These are phyloP conservation scores for Neoscytalidium dimidiatum DNA, from an alignment of 2,329 filamentous ascomycete genomes.

Conservation along the genomic window DNA sequence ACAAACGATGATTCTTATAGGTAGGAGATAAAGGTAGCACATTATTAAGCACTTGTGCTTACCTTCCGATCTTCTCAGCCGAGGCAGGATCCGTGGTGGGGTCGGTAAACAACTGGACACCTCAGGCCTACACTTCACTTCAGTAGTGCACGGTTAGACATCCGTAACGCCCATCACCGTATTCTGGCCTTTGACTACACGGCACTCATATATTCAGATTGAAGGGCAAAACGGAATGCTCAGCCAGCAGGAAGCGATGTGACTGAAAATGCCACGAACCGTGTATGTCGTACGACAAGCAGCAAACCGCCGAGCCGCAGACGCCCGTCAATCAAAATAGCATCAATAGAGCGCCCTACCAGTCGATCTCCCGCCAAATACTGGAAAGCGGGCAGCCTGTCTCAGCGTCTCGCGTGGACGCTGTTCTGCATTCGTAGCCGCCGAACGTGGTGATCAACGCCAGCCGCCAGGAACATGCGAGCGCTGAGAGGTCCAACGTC, in stretches of 20 bases:
- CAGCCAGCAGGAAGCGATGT: too few species aligned
- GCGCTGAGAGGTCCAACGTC: not conserved
- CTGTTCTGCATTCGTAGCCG: not conserved
- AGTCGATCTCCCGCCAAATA: not conserved
- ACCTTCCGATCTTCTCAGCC: not conserved
- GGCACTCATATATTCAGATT: too few species aligned
- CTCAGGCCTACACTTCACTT: not conserved
- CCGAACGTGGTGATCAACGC: not conserved
- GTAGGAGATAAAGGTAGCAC: too few species aligned
- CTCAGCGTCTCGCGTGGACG: not conserved
- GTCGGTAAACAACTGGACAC: not conserved
- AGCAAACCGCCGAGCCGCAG: not conserved
- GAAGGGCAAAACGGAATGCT: not conserved
- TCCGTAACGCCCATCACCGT: too few species aligned
- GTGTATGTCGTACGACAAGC: not conserved
- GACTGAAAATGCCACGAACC: not conserved
- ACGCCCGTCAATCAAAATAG: not conserved
- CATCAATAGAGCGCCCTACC: not conserved
- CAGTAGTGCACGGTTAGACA: too few species aligned
- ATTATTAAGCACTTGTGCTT: not conserved
- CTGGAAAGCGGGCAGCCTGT: not conserved
- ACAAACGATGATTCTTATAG: too few species aligned
- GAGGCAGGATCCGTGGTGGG: not conserved
- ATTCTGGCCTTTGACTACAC: too few species aligned
- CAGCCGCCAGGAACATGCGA: slow-evolving; percentile 1